Base-by-base conservation (phyloP, 2,329 filamentous ascomycete genomes). In the Aspergillus sp. region DNA sequence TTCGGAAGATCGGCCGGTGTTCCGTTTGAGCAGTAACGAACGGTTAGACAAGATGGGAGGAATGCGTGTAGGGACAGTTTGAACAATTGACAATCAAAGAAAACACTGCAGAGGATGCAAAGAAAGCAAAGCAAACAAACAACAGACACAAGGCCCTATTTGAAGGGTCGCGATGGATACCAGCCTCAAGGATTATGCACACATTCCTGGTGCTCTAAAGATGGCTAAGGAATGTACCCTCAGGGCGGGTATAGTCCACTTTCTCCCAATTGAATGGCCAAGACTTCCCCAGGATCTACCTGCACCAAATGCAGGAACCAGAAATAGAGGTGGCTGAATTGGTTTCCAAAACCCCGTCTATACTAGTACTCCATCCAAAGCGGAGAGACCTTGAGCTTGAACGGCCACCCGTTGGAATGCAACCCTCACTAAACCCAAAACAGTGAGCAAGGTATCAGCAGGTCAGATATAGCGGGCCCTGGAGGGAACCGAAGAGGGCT, bases 121-220 rank as follows among this genome's bases (percentile, higher is more conserved):
- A 66, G 58, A 53, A 61, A 54, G 60, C 65, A 67, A 67, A 67
- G 61, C 59, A 67, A 67, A 64, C 65, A 67, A 67, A 67, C 65
- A 67, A 65, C 62, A 65, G 65, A 59, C 46, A 45, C 42, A 57
- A 43, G 54, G 51, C 45, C 49, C 52, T 67, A 66, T 67, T 67
- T 67, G 64, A 67, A 67, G 56, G 53, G 50, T 50, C 46, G 47
- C 46, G 39, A 49, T 30, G 48, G 42, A 39, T 46, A 39, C 64
- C 64, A 67, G 64, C 65, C 65, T 61, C 62, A 51, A 50, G 46
- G 43, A 59, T 66, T 65, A 50, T 54, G 36, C 47, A 46, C 45
- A 54, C 65, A 67, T 67, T 67, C 65, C 64, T 49, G 27, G 40
- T 45, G 42, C 48, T 54, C 57, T 59, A 59, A 57, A 61, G 58